These are phyloP conservation scores for Cucumis hystrix DNA, from an alignment of 306 rosid species.

Conservation along the genomic window DNA sequence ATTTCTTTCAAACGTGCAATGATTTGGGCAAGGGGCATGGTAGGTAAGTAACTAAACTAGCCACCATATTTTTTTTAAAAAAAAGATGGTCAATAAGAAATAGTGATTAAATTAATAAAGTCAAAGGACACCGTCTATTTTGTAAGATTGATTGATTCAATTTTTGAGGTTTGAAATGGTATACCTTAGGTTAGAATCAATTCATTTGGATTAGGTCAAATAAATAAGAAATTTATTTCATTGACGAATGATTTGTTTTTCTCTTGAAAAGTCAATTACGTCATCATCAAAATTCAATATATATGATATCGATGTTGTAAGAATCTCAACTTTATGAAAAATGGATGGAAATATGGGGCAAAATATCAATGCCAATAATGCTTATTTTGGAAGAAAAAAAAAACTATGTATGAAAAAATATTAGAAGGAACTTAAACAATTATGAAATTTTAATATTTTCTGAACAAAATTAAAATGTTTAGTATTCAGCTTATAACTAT, in stretches of 20 bases:
- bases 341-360: no score
- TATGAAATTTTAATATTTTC: no score
- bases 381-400: neutral
- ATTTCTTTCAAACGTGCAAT: neutral
- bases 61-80: neutral
- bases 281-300: neutral
- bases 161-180: neutral
- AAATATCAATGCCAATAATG: no score
- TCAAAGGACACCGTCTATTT: neutral
- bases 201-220: neutral
- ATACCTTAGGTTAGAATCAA: neutral
- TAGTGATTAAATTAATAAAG: neutral
- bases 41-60: neutral
- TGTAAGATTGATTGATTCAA: neutral
- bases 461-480: no score
- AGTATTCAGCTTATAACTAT: no score
- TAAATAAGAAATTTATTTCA: neutral
- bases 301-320: no score
- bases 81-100: neutral
- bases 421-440: no score
- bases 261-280: neutral
- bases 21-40: neutral
- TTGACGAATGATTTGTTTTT: neutral
- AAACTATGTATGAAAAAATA: neutral
- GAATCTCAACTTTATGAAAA: no score